A percentile compares a stretch with the other conserved stretches of the same genome.
Conservation (phyloP, 805 yeast genomes). For the Wickerhamiella domercqiae region DNA sequence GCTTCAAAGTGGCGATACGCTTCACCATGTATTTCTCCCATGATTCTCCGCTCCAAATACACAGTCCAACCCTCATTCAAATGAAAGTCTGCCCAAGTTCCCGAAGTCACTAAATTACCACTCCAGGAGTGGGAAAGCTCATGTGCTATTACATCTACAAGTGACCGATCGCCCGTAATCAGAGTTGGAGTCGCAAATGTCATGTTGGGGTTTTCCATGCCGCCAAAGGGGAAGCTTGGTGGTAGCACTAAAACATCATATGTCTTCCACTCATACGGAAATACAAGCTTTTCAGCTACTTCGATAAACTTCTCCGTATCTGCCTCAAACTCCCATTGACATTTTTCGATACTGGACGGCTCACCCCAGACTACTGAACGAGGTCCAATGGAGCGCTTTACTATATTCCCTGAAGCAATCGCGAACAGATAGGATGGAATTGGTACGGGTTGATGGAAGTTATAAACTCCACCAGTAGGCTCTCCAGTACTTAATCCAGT, state of each 20-base stretch:
- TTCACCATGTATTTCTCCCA: constrained; percentile 68
- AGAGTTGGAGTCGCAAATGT: constrained; percentile 85
- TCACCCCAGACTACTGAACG: constrained; percentile 73
- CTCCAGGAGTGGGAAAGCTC: constrained; percentile 90
- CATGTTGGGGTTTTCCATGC: constrained; percentile 88
- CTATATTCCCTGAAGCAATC: constrained; percentile 69
- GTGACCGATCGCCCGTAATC: constrained; percentile 68
- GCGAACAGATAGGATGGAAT: constrained; percentile 77
- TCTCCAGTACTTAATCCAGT: constrained; percentile 41
- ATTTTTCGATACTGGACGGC: constrained; percentile 48
- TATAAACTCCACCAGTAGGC: constrained; percentile 23
- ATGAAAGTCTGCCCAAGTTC: constrained; percentile 91
- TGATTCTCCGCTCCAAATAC: constrained; percentile 70
- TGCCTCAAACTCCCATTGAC: constrained; percentile 63
- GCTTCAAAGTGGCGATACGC: constrained; percentile 63
- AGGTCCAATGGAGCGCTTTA: constrained; percentile 59
- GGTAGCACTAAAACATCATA: constrained; percentile 74
- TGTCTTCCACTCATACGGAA: constrained; percentile 70
- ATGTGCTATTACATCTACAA: constrained; percentile 83
- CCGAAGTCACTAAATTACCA: constrained; percentile 79
- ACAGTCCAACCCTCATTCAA: constrained; percentile 95
- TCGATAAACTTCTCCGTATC: constrained; percentile 64
- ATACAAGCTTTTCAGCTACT: constrained; percentile 62
- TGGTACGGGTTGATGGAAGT: constrained; percentile 60
- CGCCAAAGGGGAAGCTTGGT: constrained; percentile 70